Conservation (phyloP, 1,139 yeast genomes). For the Candida pseudoviswanathii region DNA sequence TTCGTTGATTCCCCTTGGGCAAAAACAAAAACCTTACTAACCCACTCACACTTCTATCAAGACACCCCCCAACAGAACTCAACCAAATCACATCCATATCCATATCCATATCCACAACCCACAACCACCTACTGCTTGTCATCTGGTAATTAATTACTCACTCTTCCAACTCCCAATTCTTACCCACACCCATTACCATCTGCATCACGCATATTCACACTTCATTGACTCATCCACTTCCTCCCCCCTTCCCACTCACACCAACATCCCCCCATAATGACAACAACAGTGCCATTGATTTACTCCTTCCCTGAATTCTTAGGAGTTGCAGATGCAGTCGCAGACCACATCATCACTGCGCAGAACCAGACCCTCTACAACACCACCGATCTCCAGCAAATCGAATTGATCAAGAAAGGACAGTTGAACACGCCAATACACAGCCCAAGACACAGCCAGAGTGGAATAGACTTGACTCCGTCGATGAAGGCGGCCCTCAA, state of each 20-base stretch:
- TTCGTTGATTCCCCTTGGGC: too few species aligned
- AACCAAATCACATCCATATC: too few species aligned
- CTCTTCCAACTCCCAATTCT: too few species aligned
- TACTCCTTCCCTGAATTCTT: slow-evolving; percentile 87
- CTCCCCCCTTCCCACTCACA: not conserved
- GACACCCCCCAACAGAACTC: too few species aligned
- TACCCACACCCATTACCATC: not conserved
- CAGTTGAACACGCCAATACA: slow-evolving; percentile 16
- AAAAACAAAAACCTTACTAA: too few species aligned
- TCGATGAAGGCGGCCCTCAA: slow-evolving; percentile 5
- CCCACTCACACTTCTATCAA: too few species aligned
- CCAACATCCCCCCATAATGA: slow-evolving; percentile 48
- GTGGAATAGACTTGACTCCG: slow-evolving; percentile 11
- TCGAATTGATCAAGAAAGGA: slow-evolving; percentile 29
- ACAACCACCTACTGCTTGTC: too few species aligned
- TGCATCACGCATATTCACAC: not conserved
- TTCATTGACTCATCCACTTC: not conserved
- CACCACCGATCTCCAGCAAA: slow-evolving; percentile 42
- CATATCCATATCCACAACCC: too few species aligned
- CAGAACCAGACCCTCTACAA: slow-evolving; percentile 71
- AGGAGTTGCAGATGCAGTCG: slow-evolving; percentile 94
- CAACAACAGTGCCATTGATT: slow-evolving; percentile 89
- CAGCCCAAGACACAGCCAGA: slow-evolving; percentile 15
- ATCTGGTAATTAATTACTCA: too few species aligned
- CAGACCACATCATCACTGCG: slow-evolving; percentile 79